Percentiles rank a stretch among this genome's conserved stretches.
Evolutionary conservation across 2,329 filamentous ascomycete genomes (phyloP).

Genomic region (Aplosporella prunicola): DNA sequence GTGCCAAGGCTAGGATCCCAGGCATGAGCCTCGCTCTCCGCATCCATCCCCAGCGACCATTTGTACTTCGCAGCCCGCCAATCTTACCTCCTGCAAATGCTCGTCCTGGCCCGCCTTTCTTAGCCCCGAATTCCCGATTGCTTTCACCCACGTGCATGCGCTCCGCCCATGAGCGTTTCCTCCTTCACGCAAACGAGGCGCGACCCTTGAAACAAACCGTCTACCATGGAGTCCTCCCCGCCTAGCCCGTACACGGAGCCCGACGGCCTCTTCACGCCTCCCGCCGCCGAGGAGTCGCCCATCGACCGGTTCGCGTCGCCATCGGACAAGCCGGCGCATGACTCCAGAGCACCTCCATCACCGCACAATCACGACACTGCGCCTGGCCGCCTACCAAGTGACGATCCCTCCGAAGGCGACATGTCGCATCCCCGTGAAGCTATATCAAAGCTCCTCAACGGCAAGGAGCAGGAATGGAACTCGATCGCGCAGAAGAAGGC

Average conservation of each 20-base stretch:
- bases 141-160: slow-evolving; percentile 7
- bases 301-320: slow-evolving; percentile 2
- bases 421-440: slow-evolving; percentile 18
- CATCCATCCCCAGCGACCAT: no score
- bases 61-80: no score
- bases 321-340: slow-evolving; percentile 1
- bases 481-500: slow-evolving; percentile 36
- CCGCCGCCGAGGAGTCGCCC: slow-evolving; percentile 18
- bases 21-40: no score
- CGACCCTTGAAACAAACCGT: slow-evolving; percentile 10
- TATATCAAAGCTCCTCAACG: slow-evolving; percentile 40
- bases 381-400: slow-evolving; percentile 1
- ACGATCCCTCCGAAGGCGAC: slow-evolving; percentile 7
- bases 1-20: no score
- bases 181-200: slow-evolving; percentile 8
- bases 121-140: no score
- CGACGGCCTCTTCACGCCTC: slow-evolving; percentile 22
- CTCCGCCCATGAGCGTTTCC: slow-evolving; percentile 8
- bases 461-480: slow-evolving; percentile 33
- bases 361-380: slow-evolving; percentile 2
- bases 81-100: no score
- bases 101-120: no score
- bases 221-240: slow-evolving; percentile 23
- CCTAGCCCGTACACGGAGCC: slow-evolving; percentile 19
- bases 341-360: neutral